Conservation (phyloP, 2,329 filamentous ascomycete species). For the Colletotrichum sp. region DNA sequence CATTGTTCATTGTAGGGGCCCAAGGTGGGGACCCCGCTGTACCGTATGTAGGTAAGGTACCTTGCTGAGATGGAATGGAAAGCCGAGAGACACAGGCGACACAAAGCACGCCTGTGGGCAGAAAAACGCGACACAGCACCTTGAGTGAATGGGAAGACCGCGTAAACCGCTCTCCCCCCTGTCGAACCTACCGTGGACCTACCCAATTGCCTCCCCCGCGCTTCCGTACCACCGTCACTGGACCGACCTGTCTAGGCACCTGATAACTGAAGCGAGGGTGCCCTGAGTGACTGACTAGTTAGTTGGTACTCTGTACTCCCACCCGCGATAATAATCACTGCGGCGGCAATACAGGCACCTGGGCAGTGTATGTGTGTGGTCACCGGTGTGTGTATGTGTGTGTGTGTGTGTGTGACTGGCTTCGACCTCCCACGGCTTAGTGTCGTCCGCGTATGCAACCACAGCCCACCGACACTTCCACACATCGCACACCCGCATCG, state of each 20-base stretch:
- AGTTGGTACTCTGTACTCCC: not conserved
- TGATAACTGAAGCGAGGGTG: not conserved
- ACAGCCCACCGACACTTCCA: not conserved
- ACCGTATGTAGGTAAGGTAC: not conserved
- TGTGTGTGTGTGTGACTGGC: not conserved
- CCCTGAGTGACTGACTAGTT: not conserved
- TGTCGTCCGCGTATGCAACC: slow-evolving; percentile 6
- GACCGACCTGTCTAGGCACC: not conserved
- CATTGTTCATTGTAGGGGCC: not conserved
- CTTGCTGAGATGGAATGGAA: not conserved
- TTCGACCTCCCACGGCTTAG: not conserved
- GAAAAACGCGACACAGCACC: not conserved
- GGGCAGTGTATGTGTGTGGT: not conserved
- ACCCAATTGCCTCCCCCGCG: not conserved
- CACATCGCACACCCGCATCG: slow-evolving; percentile 10
- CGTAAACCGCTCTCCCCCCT: not conserved
- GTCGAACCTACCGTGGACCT: not conserved
- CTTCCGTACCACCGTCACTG: not conserved
- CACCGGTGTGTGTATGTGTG: not conserved
- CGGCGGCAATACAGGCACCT: not conserved
- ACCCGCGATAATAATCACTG: not conserved
- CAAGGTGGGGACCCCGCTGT: slow-evolving; percentile 2
- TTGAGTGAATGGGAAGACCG: not conserved
- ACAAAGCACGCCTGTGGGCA: not conserved
- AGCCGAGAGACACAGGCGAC: not conserved